Percentiles rank a stretch among this genome's conserved stretches.
Evolutionary conservation across 257 asterid species (phyloP).

Genomic region (Scutellaria barbata): DNA sequence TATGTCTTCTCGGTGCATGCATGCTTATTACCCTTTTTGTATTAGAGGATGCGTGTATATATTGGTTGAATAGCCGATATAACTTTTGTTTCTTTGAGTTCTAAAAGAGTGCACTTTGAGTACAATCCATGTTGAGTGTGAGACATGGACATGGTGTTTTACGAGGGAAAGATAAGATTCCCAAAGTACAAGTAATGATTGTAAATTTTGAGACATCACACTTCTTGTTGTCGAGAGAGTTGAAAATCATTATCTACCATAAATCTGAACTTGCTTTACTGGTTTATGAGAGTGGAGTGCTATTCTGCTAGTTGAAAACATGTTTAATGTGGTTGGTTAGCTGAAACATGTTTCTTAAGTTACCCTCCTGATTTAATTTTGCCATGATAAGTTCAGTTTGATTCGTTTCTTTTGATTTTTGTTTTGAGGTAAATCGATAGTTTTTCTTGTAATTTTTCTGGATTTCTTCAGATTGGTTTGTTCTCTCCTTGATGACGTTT

Average conservation of each 20-base stretch:
- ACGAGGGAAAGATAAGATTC: not conserved
- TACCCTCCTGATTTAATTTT: too few species aligned
- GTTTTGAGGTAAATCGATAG: not conserved
- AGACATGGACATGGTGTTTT: not conserved
- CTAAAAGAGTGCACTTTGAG: not conserved
- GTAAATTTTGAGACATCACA: not conserved
- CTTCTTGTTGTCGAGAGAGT: conserved; percentile 8
- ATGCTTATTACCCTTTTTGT: not conserved
- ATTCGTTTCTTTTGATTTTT: not conserved
- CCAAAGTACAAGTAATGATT: not conserved
- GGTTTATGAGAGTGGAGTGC: not conserved
- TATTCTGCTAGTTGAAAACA: too few species aligned
- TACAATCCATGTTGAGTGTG: conserved; percentile 1
- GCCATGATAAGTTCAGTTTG: too few species aligned
- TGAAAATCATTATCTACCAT: not conserved
- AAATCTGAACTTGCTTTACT: conserved; percentile 8
- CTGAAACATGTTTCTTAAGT: not conserved
- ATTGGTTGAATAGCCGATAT: not conserved
- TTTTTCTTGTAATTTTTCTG: not conserved
- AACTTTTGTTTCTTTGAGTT: conserved; percentile 5
- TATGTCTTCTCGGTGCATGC: conserved; percentile 6
- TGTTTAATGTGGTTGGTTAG: not conserved
- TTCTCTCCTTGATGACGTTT: not conserved
- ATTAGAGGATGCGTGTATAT: conserved; percentile 8
- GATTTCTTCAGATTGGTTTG: conserved; percentile 3